Percentiles rank a stretch among this genome's conserved stretches.
phyloP scores from a whole-genome alignment of 2,329 filamentous ascomycete species.

The Podosphaera leucotricha region DNA sequence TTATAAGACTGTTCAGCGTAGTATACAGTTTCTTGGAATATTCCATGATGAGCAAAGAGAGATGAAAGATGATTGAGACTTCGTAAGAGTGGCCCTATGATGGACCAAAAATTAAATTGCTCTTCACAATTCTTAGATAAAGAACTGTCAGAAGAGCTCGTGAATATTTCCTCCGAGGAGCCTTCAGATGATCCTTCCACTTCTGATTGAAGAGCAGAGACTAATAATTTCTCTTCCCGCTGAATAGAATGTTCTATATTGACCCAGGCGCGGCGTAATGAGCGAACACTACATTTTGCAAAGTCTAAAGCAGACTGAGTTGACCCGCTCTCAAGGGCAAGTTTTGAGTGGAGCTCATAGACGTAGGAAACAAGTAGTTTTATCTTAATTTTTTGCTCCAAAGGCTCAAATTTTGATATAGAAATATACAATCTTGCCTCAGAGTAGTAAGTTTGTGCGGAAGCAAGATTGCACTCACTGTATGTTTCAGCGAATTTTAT shows the following conservation, averaged over 20 bases:
- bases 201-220: not conserved
- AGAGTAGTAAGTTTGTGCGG: constrained; percentile 10
- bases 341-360: constrained; percentile 15
- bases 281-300: constrained; percentile 32
- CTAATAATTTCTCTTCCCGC: not conserved
- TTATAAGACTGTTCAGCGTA: constrained; percentile 68
- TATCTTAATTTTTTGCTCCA: constrained; percentile 9
- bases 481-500: constrained; percentile 2
- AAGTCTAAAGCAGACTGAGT: constrained; percentile 32
- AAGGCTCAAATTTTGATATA: constrained; percentile 3
- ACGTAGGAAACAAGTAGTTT: constrained; percentile 17
- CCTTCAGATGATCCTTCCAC: constrained; percentile 14
- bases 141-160: not conserved
- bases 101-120: constrained; percentile 54
- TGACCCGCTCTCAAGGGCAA: constrained; percentile 22
- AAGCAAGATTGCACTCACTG: constrained; percentile 13
- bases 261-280: constrained; percentile 19
- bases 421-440: constrained; percentile 9
- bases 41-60: constrained; percentile 61
- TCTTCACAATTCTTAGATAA: not conserved
- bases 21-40: constrained; percentile 71
- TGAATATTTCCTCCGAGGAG: constrained; percentile 16
- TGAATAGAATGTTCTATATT: constrained; percentile 13
- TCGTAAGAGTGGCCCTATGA: constrained; percentile 50
- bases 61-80: constrained; percentile 50